Base-by-base conservation (phyloP, 2,329 filamentous ascomycete genomes). In the Cordyceps javanica region DNA sequence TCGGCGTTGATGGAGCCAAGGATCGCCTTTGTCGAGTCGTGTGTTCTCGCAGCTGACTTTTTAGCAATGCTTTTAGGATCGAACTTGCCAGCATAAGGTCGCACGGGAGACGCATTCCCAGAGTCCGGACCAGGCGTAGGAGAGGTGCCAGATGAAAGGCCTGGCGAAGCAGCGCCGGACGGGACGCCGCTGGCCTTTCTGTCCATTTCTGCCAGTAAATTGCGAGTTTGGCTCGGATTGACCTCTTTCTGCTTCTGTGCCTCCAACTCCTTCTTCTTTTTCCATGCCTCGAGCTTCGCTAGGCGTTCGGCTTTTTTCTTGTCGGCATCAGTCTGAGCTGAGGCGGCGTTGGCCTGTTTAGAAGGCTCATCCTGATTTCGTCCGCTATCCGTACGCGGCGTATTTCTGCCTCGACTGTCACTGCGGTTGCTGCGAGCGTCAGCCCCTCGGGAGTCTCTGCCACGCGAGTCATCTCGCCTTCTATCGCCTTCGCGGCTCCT, bases 231-330 rank as follows among this genome's bases (percentile, higher is more conserved):
- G 59, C 82, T 83, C 41, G 82, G 77, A 55, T 83, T 84, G 45
- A 86, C 80, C 65, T 88, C 83, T 66, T 84, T 86, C 68, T 89
- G 83, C 69, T 90, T 90, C 61, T 82, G 82, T 65, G 87, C 87
- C 64, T 87, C 87, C 68, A 86, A 85, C 62, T 90, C 89, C 69
- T 91, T 87, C 73, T 92, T 93, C 72, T 91, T 89, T 74, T 96
- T 96, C 92, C 91, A 96, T 58, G 90, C 89, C 70, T 93, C 90
- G 28, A 96, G 75, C 69, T 90, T 92, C 28, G 90, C 90, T 44
- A 91, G 78, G 61, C 89, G 80, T 70, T 93, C 89, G 51, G 87
- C 88, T 70, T 92, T 90, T 57, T 73, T 60, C 68, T 89, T 91
- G 51, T 91, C 86, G 60, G 84, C 82, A 65, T 91, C 89, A 30